Base-by-base conservation (phyloP, 2,329 filamentous ascomycete genomes). In the Claviceps monticola region DNA sequence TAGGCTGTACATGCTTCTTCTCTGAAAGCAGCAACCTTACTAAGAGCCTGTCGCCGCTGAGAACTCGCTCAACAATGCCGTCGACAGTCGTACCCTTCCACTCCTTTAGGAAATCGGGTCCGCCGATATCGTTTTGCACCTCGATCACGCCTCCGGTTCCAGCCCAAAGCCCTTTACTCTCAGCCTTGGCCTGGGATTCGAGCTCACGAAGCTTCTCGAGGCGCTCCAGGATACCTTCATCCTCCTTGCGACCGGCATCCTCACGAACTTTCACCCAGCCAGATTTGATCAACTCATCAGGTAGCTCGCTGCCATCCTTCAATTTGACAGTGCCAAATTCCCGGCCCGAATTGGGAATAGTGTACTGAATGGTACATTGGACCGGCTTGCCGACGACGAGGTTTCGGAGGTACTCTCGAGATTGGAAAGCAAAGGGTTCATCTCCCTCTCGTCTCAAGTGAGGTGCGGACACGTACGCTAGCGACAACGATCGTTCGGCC, bases 221-320 rank as follows among this genome's bases (percentile, higher is more conserved):
- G 54, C 85, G 78, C 56, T 82, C 71, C 29, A 78, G 74, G 8
- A 84, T 76, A 49, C 89, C 84, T 53, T 93, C 86, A 2, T 83
- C 89, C 58, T 96, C 90, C 64, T 91, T 93, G 58, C 85, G 84
- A 55, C 89, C 90, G 54, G 91, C 90, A 68, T 98, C 93, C 62
- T 98, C 93, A 57, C 93, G 83, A 54, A 98, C 79, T 71, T 93
- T 95, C 56, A 89, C 73, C 89, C 90, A 96, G 58, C 93, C 93
- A 61, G 89, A 87, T 63, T 88, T 83, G 57, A 97, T 81, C 53
- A 86, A 78, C 56, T 86, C 80, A 57, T 97, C 89, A 17, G 93
- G 90, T 49, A 98, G 69, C 52, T 80, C 74, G 36, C 80, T 80
- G 48, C 88, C 88, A 61, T 88, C 84, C 56, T 84, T 82, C 50